Base-by-base conservation (phyloP, 1,139 yeast species). In the Geotrichum carabidarum region DNA sequence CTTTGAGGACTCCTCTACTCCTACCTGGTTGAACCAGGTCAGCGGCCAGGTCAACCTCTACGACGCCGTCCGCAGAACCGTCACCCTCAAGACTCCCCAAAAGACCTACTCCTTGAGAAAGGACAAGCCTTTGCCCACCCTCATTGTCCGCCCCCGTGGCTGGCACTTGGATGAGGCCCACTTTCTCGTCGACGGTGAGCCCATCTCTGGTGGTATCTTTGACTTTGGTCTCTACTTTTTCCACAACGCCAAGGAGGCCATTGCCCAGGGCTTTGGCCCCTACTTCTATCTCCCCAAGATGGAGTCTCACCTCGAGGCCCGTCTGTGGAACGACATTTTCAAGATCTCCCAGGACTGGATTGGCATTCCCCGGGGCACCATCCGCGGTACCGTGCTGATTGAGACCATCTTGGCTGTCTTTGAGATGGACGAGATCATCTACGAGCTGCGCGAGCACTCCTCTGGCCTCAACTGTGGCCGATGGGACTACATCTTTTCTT, bases 1-100 rank as follows among this genome's bases (percentile, higher is more conserved):
- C 74, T 87, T 90, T 65, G 97, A 90, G 73, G 97, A 90, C 74
- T 88, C 96, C 35, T 83, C 90, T 65, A 84, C 97, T 36, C 99
- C 99, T 63, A 91, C 98, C 37, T 93, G 98, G 98, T 74, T 74
- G 63, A 90, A 89, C 73, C 79, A 88, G 77, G 82, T 87, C 59
- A 77, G 81, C 63, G 99, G 98, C 57, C 99, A 93, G 75, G 89
- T 86, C 62, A 91, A 93, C 73, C 77, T 93, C 66, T 90, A 82
- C 73, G 98, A 93, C 69, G 97, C 90, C 31, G 73, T 79, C 84
- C 72, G 86, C 77, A 60, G 87, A 80, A 69, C 82, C 79, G 69
- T 82, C 83, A 45, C 61, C 82, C 84, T 61, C 82, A 83, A 54
- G 85, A 68, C 79, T 56, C 73, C 72, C 56, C 72, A 73, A 50